Evolutionary conservation across 2,329 filamentous ascomycete genomes (phyloP), one percentile per base, ranked within the genome.

Genomic region (Fusarium praegraminearum): DNA sequence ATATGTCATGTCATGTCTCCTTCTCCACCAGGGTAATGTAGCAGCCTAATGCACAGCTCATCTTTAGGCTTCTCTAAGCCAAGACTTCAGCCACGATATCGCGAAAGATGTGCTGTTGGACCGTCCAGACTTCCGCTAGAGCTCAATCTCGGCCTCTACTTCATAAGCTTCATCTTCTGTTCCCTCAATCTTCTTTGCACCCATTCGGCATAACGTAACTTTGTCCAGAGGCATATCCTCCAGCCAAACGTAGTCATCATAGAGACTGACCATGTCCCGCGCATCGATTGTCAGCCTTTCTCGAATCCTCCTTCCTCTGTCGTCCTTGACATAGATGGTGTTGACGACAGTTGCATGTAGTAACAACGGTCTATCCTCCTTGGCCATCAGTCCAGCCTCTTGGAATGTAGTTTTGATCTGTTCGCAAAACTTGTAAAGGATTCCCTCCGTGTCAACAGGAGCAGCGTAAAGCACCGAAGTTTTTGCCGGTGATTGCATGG

Each of bases 291-390:
- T 83, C 69, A 85, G 57, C 71, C 75, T 82, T 62, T 83, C 79
- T 15, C 74, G 75, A 12, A 47, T 22, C 38, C 75, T 75, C 62
- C 74, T 52, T 6, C 72, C 68, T 16, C 62, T 51, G 2, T 60
- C 60, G 6, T 65, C 78, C 75, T 85, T 87, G 44, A 89, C 89
- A 76, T 97, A 97, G 16, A 94, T 87, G 1, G 94, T 97, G 78
- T 98, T 97, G 52, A 96, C 80, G 6, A 98, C 82, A 0, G 95
- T 98, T 20, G 93, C 93, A 76, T 98, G 95, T 53, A 98, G 80
- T 22, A 92, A 85, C 66, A 98, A 78, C 9, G 88, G 86, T 57
- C 93, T 82, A 15, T 82, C 80, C 28, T 92, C 90, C 2, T 83
- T 80, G 0, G 83, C 76, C 75, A 94, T 80, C 12, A 92, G 78